phyloP scores from a whole-genome alignment of 768 basidiomycete species.

The Mycena kentingensis region DNA sequence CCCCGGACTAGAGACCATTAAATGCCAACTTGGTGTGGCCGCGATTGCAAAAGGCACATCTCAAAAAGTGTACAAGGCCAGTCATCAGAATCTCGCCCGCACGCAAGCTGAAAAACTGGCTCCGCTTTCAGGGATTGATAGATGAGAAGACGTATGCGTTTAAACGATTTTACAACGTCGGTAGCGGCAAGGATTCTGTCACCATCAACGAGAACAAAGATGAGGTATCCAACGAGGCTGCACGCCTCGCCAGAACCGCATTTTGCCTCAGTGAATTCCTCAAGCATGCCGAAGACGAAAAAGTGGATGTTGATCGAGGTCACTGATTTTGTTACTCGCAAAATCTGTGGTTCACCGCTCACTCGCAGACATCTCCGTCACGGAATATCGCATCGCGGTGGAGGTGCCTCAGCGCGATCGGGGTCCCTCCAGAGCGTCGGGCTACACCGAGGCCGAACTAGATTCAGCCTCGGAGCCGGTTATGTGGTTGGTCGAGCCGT shows the following conservation, averaged over 20 bases:
- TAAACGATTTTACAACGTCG: constrained; percentile 6
- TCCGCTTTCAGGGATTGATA: not conserved
- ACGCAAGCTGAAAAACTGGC: not conserved
- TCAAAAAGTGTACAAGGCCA: not conserved
- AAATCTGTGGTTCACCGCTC: not conserved
- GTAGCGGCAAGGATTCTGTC: not conserved
- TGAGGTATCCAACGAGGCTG: not conserved
- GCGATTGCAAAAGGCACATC: not conserved
- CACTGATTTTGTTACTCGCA: not conserved
- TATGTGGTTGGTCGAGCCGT: constrained; percentile 13
- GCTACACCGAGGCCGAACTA: constrained; percentile 1
- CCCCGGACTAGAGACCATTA: not conserved
- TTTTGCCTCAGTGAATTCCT: constrained; percentile 5
- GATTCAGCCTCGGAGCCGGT: not conserved
- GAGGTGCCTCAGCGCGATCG: not conserved
- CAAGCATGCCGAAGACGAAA: not conserved
- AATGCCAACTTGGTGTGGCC: not conserved
- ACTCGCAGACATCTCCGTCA: constrained; percentile 1
- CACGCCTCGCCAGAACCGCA: not conserved
- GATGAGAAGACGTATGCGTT: not conserved
- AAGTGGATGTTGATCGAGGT: constrained; percentile 2
- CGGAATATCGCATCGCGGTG: not conserved
- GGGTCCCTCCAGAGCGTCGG: not conserved
- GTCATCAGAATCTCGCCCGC: not conserved
- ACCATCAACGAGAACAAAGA: not conserved